Evolutionary conservation across 306 rosid species (phyloP).

Genomic region (Dryas octopetala): DNA sequence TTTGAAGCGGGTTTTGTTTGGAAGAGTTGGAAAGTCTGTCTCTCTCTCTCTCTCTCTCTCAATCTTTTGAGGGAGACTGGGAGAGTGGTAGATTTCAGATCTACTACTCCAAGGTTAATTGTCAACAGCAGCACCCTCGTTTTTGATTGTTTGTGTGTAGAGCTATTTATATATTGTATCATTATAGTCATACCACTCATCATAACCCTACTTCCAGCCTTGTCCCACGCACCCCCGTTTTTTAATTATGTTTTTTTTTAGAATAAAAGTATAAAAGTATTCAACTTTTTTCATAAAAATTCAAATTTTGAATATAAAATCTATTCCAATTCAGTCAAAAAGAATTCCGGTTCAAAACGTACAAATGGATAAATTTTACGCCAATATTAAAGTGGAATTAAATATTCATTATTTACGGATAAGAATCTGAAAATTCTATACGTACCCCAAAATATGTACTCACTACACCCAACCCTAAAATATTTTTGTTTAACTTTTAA

Average conservation of each 20-base stretch:
- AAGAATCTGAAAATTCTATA: neutral
- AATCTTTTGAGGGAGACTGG: slow-evolving; percentile 34
- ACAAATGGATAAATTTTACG: neutral
- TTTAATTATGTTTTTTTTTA: neutral
- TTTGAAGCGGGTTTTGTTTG: slow-evolving; percentile 4
- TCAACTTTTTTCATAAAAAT: slow-evolving; percentile 2
- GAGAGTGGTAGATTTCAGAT: slow-evolving; percentile 54
- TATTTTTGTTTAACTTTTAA: too few species aligned
- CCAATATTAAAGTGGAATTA: slow-evolving; percentile 8
- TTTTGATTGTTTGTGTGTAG: neutral
- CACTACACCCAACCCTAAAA: too few species aligned
- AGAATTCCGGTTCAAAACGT: neutral
- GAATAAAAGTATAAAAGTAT: neutral
- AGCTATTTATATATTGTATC: neutral
- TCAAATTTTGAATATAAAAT: slow-evolving; percentile 10
- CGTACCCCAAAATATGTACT: too few species aligned
- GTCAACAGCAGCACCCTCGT: slow-evolving; percentile 17
- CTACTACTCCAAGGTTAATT: slow-evolving; percentile 33
- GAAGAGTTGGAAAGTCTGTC: slow-evolving; percentile 6
- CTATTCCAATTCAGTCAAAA: neutral
- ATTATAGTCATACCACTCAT: neutral
- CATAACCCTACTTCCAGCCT: slow-evolving; percentile 10
- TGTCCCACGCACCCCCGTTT: neutral
- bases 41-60: slow-evolving; percentile 41
- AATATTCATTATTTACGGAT: slow-evolving; percentile 2